phyloP scores from a whole-genome alignment of 2,329 filamentous ascomycete genomes.

The Fusarium brachygibbosum region DNA sequence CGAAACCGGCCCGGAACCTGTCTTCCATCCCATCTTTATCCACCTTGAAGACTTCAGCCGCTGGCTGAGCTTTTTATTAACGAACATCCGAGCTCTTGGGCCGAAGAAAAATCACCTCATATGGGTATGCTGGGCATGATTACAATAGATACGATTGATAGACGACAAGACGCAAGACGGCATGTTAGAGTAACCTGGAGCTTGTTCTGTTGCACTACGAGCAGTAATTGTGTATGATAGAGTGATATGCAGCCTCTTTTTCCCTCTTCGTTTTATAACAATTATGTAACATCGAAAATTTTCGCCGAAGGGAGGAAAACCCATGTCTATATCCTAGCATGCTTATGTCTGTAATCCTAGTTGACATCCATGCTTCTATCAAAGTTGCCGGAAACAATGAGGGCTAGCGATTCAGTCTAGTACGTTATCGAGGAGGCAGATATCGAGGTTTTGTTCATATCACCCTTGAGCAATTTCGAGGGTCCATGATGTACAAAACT shows the following conservation, averaged over 20 bases:
- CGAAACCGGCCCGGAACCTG: constrained; percentile 18
- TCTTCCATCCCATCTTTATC: constrained; percentile 17
- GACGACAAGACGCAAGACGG: neutral
- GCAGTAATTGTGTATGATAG: neutral
- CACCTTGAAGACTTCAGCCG: constrained; percentile 7
- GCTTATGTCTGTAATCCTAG: constrained; percentile 29
- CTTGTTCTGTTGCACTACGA: neutral
- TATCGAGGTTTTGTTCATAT: constrained; percentile 27
- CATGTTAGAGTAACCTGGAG: neutral
- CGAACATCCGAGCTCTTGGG: constrained; percentile 3
- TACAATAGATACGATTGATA: neutral
- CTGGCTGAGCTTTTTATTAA: constrained; percentile 6
- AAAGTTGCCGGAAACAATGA: constrained; percentile 26
- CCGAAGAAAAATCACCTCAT: constrained; percentile 1
- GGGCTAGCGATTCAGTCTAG: constrained; percentile 36
- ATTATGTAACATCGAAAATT: constrained; percentile 27
- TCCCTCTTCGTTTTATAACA: neutral
- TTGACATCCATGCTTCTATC: constrained; percentile 39
- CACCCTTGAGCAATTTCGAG: neutral
- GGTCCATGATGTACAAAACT: neutral
- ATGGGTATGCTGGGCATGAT: neutral
- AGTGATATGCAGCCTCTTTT: constrained; percentile 2
- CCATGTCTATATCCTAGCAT: constrained; percentile 30
- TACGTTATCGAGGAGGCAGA: constrained; percentile 38
- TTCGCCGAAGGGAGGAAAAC: constrained; percentile 17